These are phyloP conservation scores for Saccharomyces hybrid DNA, from an alignment of 1,139 yeast genomes.

Conservation along the genomic window DNA sequence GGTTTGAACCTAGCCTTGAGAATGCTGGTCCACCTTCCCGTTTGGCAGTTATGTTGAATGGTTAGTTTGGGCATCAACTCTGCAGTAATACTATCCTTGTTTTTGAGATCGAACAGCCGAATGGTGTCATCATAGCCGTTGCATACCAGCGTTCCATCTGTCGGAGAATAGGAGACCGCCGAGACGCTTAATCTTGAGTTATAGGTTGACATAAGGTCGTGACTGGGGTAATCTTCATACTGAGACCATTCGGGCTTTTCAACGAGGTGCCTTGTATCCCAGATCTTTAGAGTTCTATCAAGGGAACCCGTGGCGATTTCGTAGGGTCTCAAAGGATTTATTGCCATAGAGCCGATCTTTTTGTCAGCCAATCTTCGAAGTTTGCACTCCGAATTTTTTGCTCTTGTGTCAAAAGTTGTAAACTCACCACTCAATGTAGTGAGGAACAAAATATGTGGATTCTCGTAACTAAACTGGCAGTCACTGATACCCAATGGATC, in stretches of 20 bases:
- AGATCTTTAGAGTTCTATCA: conserved; percentile 72
- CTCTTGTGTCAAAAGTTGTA: conserved; percentile 60
- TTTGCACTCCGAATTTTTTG: conserved; percentile 31
- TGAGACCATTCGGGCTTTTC: conserved; percentile 42
- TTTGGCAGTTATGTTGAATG: conserved; percentile 83
- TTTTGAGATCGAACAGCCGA: conserved; percentile 44
- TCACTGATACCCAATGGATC: conserved; percentile 47
- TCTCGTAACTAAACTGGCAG: conserved; percentile 51
- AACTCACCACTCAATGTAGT: conserved; percentile 78
- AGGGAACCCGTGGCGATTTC: conserved; percentile 82
- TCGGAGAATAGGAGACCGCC: conserved; percentile 74
- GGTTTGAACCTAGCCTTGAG: conserved; percentile 80
- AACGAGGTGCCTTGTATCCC: conserved; percentile 70
- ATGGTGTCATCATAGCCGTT: conserved; percentile 90
- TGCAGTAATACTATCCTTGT: conserved; percentile 5
- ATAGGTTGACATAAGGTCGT: conserved; percentile 45
- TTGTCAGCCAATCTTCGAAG: conserved; percentile 65
- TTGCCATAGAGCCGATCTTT: conserved; percentile 80
- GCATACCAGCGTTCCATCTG: conserved; percentile 66
- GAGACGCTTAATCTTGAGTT: conserved; percentile 74
- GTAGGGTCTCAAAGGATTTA: conserved; percentile 55
- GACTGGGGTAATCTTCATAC: conserved; percentile 36
- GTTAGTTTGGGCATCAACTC: conserved; percentile 51
- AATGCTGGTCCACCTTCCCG: conserved; percentile 95
- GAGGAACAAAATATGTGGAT: conserved; percentile 53